These are phyloP conservation scores for Baudoinia panamericana DNA, from an alignment of 495 filamentous ascomycete genomes.

Conservation along the genomic window DNA sequence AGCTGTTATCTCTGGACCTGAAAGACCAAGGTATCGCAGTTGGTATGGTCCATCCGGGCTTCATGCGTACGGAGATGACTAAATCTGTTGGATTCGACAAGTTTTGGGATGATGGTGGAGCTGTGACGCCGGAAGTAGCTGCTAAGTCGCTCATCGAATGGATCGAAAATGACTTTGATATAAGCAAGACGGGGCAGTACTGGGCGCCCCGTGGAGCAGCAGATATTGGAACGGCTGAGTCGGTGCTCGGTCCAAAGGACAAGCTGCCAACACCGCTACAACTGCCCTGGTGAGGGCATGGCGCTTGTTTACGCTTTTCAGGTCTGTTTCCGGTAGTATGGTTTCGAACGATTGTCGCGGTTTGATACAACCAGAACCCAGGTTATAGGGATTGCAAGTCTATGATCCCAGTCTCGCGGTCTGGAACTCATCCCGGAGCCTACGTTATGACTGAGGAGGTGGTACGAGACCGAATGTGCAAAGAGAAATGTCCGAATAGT, in stretches of 20 bases:
- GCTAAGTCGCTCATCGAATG: constrained; percentile 50
- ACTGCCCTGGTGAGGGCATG: constrained; percentile 45
- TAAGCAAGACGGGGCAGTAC: constrained; percentile 52
- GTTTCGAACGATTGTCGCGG: too few species aligned
- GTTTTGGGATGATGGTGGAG: constrained; percentile 53
- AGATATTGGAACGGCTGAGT: constrained; percentile 58
- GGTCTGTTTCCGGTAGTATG: too few species aligned
- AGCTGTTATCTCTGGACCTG: constrained; percentile 54
- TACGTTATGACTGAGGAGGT: too few species aligned
- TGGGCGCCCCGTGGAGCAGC: constrained; percentile 57
- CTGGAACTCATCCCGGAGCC: too few species aligned
- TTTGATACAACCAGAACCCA: too few species aligned
- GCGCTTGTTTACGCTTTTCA: too few species aligned
- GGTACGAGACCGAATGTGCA: too few species aligned
- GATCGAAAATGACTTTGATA: constrained; percentile 45
- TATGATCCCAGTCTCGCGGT: too few species aligned
- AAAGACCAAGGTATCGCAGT: constrained; percentile 50
- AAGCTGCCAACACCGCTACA: constrained; percentile 49
- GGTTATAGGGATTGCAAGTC: too few species aligned
- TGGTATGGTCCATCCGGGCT: constrained; percentile 56
- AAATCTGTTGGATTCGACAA: constrained; percentile 57
- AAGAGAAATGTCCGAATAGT: too few species aligned
- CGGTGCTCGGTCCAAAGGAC: constrained; percentile 41
- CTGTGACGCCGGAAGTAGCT: constrained; percentile 54
- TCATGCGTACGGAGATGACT: constrained; percentile 67